Base-by-base conservation (phyloP, 2,329 filamentous ascomycete species). In the Fusarium proliferatum region DNA sequence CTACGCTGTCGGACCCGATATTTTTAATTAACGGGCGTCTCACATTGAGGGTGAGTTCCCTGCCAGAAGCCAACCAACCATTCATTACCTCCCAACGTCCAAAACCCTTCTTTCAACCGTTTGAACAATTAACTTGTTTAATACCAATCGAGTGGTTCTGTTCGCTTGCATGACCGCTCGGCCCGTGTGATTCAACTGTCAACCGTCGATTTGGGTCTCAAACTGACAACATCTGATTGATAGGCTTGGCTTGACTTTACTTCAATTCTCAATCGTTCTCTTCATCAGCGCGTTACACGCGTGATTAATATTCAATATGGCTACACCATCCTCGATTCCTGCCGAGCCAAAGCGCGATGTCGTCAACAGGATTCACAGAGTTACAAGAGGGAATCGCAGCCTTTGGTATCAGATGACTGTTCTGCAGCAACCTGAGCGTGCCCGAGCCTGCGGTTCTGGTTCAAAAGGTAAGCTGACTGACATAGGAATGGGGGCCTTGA, bases 371-470 rank as follows among this genome's bases (percentile, higher is more conserved):
- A 80, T 84, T 59, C 81, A 83, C 56, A 82, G 83, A 53, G 74
- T 79, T 60, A 97, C 94, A 46, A 91, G 90, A 77, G 91, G 93
- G 77, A 94, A 94, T 71, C 91, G 93, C 76, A 90, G 87, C 72
- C 88, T 98, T 75, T 94, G 90, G 80, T 98, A 98, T 83, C 87
- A 89, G 73, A 86, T 98, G 82, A 91, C 90, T 67, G 95, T 98
- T 63, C 91, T 98, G 77, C 96, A 99, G 84, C 94, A 98, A 82
- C 96, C 96, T 26, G 93, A 97, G 84, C 93, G 95, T 79, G 96
- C 96, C 56, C 90, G 96, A 86, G 96, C 96, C 62, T 99, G 96
- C 82, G 96, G 96, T 79, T 95, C 95, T 62, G 96, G 96, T 68
- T 94, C 94, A 61, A 98, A 98, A 85, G 97, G 94, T 97, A 88